Conservation (phyloP, 2,329 filamentous ascomycete genomes). For the Penicillium sp. region DNA sequence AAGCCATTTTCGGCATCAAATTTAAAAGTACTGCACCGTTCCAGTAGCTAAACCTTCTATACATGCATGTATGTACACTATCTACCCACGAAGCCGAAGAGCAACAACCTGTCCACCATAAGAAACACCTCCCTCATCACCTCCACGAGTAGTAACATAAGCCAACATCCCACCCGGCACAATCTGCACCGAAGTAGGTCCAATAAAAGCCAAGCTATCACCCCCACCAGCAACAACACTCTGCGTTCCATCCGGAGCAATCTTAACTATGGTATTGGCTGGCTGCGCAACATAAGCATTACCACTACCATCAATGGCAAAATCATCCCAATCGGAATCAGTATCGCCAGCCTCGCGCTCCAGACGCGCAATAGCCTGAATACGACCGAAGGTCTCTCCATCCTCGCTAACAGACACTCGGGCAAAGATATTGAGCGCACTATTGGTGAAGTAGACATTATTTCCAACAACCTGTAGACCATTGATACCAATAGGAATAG, state of each 20-base stretch:
- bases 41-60: background rate
- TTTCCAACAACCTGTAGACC: conserved; percentile 11
- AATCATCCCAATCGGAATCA: no score
- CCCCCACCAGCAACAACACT: no score
- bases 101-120: conserved; percentile 10
- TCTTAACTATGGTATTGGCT: no score
- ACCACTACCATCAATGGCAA: no score
- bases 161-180: background rate
- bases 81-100: background rate
- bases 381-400: background rate
- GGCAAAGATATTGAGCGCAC: conserved; percentile 9
- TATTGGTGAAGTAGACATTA: conserved; percentile 18
- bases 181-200: conserved; percentile 11
- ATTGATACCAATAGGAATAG: conserved; percentile 20
- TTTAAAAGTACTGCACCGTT: background rate
- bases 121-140: background rate
- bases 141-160: conserved; percentile 12
- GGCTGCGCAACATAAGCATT: no score
- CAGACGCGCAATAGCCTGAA: conserved; percentile 11
- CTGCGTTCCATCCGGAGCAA: no score
- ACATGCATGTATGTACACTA: background rate
- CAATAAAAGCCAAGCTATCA: background rate
- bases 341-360: background rate
- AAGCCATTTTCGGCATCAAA: background rate
- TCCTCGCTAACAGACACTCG: conserved; percentile 5